Percentiles rank a stretch among this genome's conserved stretches.
These are phyloP conservation scores for Clarireedia hainanense DNA, from an alignment of 2,329 filamentous ascomycete genomes.

Conservation along the genomic window DNA sequence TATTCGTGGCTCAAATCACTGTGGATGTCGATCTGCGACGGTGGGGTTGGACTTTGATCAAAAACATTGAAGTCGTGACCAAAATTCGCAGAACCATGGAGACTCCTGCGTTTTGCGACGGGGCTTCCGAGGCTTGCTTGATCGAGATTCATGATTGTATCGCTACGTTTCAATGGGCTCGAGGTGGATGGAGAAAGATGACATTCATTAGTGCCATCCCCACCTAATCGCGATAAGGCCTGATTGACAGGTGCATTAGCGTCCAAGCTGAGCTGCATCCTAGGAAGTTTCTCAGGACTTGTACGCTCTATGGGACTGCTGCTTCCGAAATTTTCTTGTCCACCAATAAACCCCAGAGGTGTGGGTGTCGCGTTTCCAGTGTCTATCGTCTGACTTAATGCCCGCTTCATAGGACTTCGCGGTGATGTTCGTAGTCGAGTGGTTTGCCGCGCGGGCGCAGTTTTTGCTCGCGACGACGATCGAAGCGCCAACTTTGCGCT, in stretches of 20 bases:
- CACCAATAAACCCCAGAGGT: conserved; percentile 19
- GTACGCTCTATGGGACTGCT: conserved; percentile 40
- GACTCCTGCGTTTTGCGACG: conserved; percentile 81
- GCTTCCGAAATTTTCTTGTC: conserved; percentile 36
- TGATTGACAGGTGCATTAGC: conserved; percentile 42
- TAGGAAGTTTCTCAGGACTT: conserved; percentile 44
- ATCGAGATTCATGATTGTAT: conserved; percentile 83
- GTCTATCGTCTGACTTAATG: conserved; percentile 57
- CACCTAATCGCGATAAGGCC: conserved; percentile 40
- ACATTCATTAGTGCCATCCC: conserved; percentile 35
- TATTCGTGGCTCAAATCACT: conserved; percentile 46
- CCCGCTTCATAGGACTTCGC: conserved; percentile 74
- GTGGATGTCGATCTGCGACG: conserved; percentile 42
- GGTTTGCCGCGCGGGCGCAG: conserved; percentile 45
- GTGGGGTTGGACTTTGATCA: conserved; percentile 45
- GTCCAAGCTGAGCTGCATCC: conserved; percentile 39
- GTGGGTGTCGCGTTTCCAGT: conserved; percentile 57
- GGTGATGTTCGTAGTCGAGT: conserved; percentile 63
- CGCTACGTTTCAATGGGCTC: conserved; percentile 86
- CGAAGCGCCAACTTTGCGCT: conserved; percentile 59
- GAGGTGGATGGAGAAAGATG: conserved; percentile 50
- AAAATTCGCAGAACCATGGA: conserved; percentile 66
- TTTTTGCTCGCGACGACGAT: conserved; percentile 52
- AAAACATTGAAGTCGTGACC: conserved; percentile 65
- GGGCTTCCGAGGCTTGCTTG: conserved; percentile 73